A percentile compares a stretch with the other conserved stretches of the same genome.
Evolutionary conservation across 83 land plant genomes (phyloP).

Genomic region (Picea engelmannii): DNA sequence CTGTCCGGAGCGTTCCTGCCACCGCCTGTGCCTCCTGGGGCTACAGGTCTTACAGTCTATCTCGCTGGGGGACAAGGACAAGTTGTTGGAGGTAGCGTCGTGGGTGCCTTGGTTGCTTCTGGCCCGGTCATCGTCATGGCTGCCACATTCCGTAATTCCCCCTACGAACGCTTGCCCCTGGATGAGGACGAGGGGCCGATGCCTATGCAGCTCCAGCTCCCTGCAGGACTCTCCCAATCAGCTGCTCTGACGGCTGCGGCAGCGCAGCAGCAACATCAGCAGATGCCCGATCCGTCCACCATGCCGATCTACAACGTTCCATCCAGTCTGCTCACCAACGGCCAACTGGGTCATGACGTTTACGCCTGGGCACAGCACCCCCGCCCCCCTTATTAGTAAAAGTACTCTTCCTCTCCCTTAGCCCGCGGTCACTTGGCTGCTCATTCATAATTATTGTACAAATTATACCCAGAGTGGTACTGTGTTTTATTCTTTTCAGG

Average conservation of each 20-base stretch:
- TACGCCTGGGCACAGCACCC: constrained; percentile 17
- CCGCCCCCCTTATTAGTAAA: constrained; percentile 15
- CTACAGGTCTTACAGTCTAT: constrained; percentile 9
- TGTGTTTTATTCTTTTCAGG: neutral
- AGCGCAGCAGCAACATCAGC: neutral
- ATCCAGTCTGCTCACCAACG: constrained; percentile 15
- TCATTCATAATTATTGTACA: constrained; percentile 1
- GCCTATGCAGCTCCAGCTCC: neutral
- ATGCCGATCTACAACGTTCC: constrained; percentile 18
- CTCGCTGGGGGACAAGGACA: neutral
- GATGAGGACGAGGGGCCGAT: constrained; percentile 22
- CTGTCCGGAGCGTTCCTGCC: constrained; percentile 26
- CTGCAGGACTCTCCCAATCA: neutral
- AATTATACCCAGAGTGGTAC: constrained; percentile 12
- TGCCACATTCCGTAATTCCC: constrained; percentile 34
- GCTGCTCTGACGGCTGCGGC: neutral
- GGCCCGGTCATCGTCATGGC: constrained; percentile 39
- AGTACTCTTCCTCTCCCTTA: neutral
- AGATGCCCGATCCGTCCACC: constrained; percentile 1
- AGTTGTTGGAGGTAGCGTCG: constrained; percentile 22
- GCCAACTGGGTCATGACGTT: constrained; percentile 19
- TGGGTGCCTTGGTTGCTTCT: constrained; percentile 37
- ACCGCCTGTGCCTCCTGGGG: constrained; percentile 25
- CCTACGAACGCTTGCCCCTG: constrained; percentile 35
- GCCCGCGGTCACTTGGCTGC: constrained; percentile 12